Evolutionary conservation across 1,139 yeast genomes (phyloP).

Genomic region (Debaryomyces singareniensis): DNA sequence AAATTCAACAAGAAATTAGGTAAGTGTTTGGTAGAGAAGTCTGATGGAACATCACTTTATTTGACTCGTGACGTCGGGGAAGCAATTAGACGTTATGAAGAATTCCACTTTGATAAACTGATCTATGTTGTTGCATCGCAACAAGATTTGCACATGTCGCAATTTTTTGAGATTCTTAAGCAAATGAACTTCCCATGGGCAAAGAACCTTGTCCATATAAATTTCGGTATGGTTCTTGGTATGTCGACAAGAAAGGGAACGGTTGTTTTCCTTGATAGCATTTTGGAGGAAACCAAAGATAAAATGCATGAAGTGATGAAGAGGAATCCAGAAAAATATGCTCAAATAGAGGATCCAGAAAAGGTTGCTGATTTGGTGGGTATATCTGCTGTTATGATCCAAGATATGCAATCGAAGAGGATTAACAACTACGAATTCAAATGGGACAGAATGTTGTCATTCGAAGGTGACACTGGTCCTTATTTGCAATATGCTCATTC

Average conservation of each 20-base stretch:
- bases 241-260: conserved; percentile 99
- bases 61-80: conserved; percentile 97
- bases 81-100: conserved; percentile 83
- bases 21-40: conserved; percentile 87
- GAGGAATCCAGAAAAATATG: conserved; percentile 84
- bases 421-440: conserved; percentile 93
- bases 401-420: conserved; percentile 98
- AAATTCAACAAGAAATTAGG: conserved; percentile 89
- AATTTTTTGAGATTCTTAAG: conserved; percentile 90
- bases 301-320: conserved; percentile 98
- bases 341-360: conserved; percentile 93
- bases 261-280: conserved; percentile 92
- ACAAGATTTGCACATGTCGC: conserved; percentile 92
- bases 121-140: conserved; percentile 92
- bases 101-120: conserved; percentile 89
- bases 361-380: conserved; percentile 94
- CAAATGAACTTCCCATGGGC: conserved; percentile 94
- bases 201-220: conserved; percentile 68
- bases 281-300: conserved; percentile 89
- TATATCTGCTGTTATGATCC: conserved; percentile 96
- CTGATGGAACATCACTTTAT: conserved; percentile 93
- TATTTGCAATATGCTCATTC: conserved; percentile 98
- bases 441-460: conserved; percentile 98
- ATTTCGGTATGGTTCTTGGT: conserved; percentile 97
- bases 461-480: conserved; percentile 99